Percentiles rank a stretch among this genome's conserved stretches.
Conservation (phyloP, 805 yeast species). For the Cyberlindnera americana region DNA sequence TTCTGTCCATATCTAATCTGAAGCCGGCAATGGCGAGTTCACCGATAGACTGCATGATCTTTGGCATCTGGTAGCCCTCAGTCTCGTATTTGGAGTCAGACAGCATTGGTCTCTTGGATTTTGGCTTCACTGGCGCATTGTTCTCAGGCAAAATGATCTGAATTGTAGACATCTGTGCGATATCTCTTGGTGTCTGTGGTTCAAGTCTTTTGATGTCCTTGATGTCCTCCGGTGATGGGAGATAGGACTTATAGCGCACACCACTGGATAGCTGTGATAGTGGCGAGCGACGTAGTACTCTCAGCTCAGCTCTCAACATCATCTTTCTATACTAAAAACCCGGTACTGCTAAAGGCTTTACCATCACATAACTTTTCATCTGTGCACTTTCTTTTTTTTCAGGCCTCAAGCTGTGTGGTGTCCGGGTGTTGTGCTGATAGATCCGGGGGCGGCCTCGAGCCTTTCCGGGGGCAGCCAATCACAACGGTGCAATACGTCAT, state of each 20-base stretch:
- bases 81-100: slow-evolving; percentile 38
- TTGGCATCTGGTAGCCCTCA: slow-evolving; percentile 38
- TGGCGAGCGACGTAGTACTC: slow-evolving; percentile 1
- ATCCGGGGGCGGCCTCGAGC: too few relatives aligned
- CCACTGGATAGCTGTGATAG: neutral
- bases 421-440: too few relatives aligned
- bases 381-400: too few relatives aligned
- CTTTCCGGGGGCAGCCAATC: too few relatives aligned
- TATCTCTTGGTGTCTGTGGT: slow-evolving; percentile 21
- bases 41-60: slow-evolving; percentile 56
- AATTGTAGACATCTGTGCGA: slow-evolving; percentile 26
- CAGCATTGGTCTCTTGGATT: slow-evolving; percentile 31
- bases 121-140: slow-evolving; percentile 33
- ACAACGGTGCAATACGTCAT: too few relatives aligned
- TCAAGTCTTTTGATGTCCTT: slow-evolving; percentile 13
- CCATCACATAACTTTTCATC: too few relatives aligned
- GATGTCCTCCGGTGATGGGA: slow-evolving; percentile 8
- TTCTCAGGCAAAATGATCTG: slow-evolving; percentile 25
- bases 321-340: neutral
- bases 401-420: too few relatives aligned
- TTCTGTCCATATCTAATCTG: slow-evolving; percentile 83
- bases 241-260: slow-evolving; percentile 13
- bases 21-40: slow-evolving; percentile 58
- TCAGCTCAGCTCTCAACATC: slow-evolving; percentile 12
- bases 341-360: too few relatives aligned